phyloP scores from a whole-genome alignment of 108 stramenopile genomes.

The Conticribra guillardii region DNA sequence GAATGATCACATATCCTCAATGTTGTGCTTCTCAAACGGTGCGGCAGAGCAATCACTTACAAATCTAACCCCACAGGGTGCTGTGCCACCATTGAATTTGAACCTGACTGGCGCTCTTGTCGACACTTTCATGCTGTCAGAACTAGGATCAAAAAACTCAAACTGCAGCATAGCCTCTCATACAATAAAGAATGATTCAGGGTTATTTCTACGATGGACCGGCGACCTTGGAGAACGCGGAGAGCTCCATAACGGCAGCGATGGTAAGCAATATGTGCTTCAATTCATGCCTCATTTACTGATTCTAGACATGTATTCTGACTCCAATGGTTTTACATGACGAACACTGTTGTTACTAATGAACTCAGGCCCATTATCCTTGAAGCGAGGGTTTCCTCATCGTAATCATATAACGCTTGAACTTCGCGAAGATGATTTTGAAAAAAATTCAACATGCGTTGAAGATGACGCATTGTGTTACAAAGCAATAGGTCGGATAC shows the following conservation, averaged over 20 bases:
- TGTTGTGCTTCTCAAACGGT: conserved; percentile 4
- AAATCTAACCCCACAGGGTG: conserved; percentile 30
- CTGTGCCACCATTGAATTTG: conserved; percentile 68
- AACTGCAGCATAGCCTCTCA: conserved; percentile 55
- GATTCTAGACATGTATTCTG: too few relatives aligned
- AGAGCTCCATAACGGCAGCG: conserved; percentile 40
- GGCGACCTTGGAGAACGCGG: conserved; percentile 43
- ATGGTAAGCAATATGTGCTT: too few relatives aligned
- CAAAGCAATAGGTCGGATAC: conserved; percentile 35
- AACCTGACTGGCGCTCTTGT: conserved; percentile 83
- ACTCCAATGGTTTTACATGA: too few relatives aligned
- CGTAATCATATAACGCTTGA: conserved; percentile 55
- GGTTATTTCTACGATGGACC: conserved; percentile 51
- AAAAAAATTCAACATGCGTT: too few relatives aligned
- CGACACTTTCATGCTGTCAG: conserved; percentile 53
- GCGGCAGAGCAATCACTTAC: conserved; percentile 17
- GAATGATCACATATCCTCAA: conserved; percentile 13
- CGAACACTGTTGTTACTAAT: too few relatives aligned
- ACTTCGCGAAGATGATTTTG: conserved; percentile 21
- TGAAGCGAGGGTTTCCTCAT: conserved; percentile 58
- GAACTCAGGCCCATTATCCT: conserved; percentile 52
- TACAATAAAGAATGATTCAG: conserved; percentile 71
- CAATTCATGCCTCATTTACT: too few relatives aligned
- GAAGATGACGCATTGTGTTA: conserved; percentile 48
- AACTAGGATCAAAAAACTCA: conserved; percentile 12